These are phyloP conservation scores for Cadophora luteo-olivacea DNA, from an alignment of 2,329 filamentous ascomycete species.

Conservation along the genomic window DNA sequence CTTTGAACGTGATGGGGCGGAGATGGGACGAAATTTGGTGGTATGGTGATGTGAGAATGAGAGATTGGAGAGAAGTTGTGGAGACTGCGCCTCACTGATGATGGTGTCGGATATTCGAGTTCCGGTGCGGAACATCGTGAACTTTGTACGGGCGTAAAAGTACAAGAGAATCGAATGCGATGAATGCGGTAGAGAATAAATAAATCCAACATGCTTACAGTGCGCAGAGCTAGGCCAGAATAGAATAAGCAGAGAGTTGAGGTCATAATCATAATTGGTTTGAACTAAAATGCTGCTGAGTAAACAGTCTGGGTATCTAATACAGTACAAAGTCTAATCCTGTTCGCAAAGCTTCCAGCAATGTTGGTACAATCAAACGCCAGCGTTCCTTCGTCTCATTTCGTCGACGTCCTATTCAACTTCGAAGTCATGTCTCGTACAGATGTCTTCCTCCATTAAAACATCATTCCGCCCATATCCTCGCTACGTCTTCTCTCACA, in stretches of 20 bases:
- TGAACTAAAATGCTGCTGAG: conserved; percentile 7
- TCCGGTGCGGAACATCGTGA: not conserved
- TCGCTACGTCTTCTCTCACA: conserved; percentile 36
- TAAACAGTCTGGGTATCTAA: conserved; percentile 28
- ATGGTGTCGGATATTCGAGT: not conserved
- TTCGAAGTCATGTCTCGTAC: not conserved
- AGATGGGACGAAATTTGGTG: not conserved
- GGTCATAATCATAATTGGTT: conserved; percentile 10
- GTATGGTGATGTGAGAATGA: not conserved
- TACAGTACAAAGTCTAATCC: conserved; percentile 11
- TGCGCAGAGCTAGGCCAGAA: not conserved
- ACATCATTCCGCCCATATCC: conserved; percentile 22
- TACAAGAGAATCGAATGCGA: not conserved
- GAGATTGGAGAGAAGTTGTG: not conserved
- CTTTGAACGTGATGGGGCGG: not conserved
- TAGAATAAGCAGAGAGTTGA: not conserved
- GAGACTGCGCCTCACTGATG: not conserved
- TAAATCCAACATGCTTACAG: not conserved
- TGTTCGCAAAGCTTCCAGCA: not conserved
- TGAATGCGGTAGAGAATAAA: not conserved
- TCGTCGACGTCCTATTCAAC: not conserved
- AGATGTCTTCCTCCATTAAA: not conserved
- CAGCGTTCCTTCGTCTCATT: not conserved
- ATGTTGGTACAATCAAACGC: conserved; percentile 6
- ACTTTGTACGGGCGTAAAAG: not conserved